These are phyloP conservation scores for Sphaerulina musiva DNA, from an alignment of 2,329 filamentous ascomycete species.

Conservation along the genomic window DNA sequence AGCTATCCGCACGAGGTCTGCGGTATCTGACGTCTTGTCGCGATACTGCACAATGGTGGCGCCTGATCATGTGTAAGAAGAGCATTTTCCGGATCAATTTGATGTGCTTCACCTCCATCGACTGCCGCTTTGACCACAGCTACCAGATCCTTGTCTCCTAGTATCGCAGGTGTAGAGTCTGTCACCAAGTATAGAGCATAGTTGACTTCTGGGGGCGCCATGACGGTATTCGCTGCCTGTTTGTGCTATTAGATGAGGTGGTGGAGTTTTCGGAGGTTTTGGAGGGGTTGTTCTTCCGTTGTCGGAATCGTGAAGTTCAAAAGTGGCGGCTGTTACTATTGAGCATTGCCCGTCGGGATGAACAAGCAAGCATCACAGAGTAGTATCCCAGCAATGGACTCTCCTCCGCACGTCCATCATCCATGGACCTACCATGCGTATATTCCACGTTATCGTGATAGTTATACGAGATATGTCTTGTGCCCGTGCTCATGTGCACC, in stretches of 20 bases:
- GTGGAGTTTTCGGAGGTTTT: background rate
- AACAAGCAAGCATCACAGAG: no score
- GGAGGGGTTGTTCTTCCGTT: background rate
- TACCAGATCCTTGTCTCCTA: conserved; percentile 64
- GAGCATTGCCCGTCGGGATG: no score
- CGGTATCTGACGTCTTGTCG: conserved; percentile 77
- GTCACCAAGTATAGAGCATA: conserved; percentile 88
- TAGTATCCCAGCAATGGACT: no score
- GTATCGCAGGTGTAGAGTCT: conserved; percentile 79
- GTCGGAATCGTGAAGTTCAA: background rate
- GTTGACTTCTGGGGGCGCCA: conserved; percentile 46
- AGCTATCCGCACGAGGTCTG: conserved; percentile 62
- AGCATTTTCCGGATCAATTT: background rate
- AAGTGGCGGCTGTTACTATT: no score
- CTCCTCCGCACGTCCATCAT: no score
- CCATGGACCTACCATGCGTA: no score
- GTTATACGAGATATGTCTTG: no score
- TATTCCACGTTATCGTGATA: no score
- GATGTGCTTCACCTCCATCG: conserved; percentile 53
- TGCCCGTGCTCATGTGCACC: background rate
- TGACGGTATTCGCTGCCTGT: background rate
- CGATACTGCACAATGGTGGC: conserved; percentile 84
- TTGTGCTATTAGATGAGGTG: background rate
- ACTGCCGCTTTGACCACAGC: conserved; percentile 69
- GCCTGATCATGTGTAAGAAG: conserved; percentile 37